Conservation (phyloP, 257 asterid species). For the Parsonsia alboflavescens region DNA sequence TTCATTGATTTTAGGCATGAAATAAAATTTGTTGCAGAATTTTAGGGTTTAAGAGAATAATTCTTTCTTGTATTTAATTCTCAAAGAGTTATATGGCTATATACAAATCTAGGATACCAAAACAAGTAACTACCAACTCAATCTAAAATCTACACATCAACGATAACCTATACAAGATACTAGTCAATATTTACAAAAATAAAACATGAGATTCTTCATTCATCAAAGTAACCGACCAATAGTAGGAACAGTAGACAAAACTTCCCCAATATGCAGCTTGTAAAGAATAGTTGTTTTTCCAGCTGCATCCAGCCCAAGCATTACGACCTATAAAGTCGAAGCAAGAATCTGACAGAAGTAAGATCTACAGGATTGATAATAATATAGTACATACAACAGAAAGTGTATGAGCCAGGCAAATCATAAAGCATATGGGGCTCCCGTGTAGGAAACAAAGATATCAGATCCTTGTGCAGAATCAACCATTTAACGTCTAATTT, state of each 20-base stretch:
- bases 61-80: too few species aligned
- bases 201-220: background rate
- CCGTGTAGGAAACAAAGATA: background rate
- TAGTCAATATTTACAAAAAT: too few species aligned
- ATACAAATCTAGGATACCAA: too few species aligned
- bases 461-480: background rate
- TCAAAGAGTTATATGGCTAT: too few species aligned
- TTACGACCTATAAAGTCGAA: constrained; percentile 64
- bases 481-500: background rate
- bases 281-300: constrained; percentile 97
- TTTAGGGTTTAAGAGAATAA: too few species aligned
- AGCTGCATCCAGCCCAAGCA: constrained; percentile 99
- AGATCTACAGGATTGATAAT: background rate
- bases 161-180: too few species aligned
- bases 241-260: constrained; percentile 95
- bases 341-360: background rate
- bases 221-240: constrained; percentile 55
- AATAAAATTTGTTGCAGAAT: too few species aligned
- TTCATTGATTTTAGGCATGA: background rate
- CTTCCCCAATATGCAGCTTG: constrained; percentile 98
- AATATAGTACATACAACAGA: background rate
- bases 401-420: background rate
- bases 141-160: too few species aligned
- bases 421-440: background rate
- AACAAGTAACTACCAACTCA: too few species aligned